These are phyloP conservation scores for Candida nemodendra DNA, from an alignment of 805 yeast species.

Conservation along the genomic window DNA sequence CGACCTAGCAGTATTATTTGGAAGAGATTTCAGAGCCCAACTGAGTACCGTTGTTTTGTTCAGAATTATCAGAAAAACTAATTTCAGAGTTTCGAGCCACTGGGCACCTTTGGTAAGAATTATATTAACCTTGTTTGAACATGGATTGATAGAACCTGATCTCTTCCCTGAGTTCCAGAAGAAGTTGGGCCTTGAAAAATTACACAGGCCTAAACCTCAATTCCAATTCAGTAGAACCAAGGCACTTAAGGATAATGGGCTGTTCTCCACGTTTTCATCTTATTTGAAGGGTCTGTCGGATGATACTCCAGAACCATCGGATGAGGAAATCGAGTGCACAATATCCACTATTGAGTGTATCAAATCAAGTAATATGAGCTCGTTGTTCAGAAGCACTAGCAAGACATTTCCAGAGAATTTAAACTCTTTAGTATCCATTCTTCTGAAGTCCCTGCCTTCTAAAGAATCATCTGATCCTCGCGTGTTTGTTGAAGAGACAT, in stretches of 20 bases:
- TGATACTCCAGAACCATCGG: slow-evolving; percentile 88
- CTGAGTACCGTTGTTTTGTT: slow-evolving; percentile 83
- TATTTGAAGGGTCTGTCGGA: slow-evolving; percentile 85
- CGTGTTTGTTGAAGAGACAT: slow-evolving; percentile 26
- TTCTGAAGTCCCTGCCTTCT: slow-evolving; percentile 36
- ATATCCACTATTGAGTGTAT: slow-evolving; percentile 81
- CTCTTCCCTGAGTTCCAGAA: slow-evolving; percentile 64
- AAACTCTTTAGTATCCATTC: slow-evolving; percentile 31
- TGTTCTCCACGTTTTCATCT: slow-evolving; percentile 89
- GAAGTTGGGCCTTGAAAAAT: slow-evolving; percentile 46
- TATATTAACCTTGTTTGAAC: slow-evolving; percentile 64
- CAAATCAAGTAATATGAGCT: slow-evolving; percentile 60
- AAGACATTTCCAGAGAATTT: slow-evolving; percentile 36
- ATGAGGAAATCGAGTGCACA: slow-evolving; percentile 87
- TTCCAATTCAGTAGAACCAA: slow-evolving; percentile 61
- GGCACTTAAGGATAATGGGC: slow-evolving; percentile 68
- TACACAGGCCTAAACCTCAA: slow-evolving; percentile 66
- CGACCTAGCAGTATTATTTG: slow-evolving; percentile 78
- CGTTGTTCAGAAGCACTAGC: slow-evolving; percentile 53
- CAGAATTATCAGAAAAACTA: slow-evolving; percentile 64
- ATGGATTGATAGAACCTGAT: slow-evolving; percentile 67
- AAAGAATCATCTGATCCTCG: slow-evolving; percentile 29
- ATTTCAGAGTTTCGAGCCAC: slow-evolving; percentile 43
- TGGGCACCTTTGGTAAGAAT: slow-evolving; percentile 66
- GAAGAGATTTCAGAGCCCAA: slow-evolving; percentile 89